Evolutionary conservation across 73 alveolate species (phyloP).

Genomic region (Halteria grandinella): DNA sequence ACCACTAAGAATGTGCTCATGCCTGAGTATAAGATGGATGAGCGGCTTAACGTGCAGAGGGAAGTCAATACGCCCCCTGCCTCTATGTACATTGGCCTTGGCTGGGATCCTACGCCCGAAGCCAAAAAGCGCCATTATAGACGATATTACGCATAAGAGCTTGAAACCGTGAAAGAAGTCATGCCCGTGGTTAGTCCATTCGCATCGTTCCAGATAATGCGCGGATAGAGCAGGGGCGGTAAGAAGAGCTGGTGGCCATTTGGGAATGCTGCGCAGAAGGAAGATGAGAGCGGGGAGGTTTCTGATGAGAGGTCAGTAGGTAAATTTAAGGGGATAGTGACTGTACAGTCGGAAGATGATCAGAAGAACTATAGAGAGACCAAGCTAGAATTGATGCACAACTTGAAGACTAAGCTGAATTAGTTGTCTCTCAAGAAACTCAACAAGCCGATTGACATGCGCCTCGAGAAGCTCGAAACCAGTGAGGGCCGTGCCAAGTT

Average conservation of each 20-base stretch:
- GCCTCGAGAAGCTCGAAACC: constrained; percentile 46
- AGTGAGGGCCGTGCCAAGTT: constrained; percentile 53
- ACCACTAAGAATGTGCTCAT: constrained; percentile 42
- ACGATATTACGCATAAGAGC: constrained; percentile 76
- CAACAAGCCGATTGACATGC: constrained; percentile 31
- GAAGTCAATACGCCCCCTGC: constrained; percentile 52
- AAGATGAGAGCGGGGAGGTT: constrained; percentile 63
- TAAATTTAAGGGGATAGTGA: constrained; percentile 64
- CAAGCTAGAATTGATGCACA: constrained; percentile 27
- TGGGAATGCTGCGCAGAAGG: constrained; percentile 20
- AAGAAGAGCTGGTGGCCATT: constrained; percentile 49
- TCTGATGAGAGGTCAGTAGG: constrained; percentile 53
- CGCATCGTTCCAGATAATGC: constrained; percentile 32
- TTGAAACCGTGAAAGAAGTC: constrained; percentile 77
- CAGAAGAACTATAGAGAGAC: background rate
- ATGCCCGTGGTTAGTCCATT: constrained; percentile 60
- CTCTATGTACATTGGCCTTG: constrained; percentile 52
- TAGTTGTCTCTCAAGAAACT: background rate
- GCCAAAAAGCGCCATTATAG: constrained; percentile 76
- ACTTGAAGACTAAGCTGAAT: constrained; percentile 30
- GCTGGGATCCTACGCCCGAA: constrained; percentile 41
- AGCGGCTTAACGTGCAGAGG: constrained; percentile 30
- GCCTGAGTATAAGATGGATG: constrained; percentile 57
- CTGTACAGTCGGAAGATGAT: constrained; percentile 48
- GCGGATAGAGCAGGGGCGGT: constrained; percentile 62